Evolutionary conservation across 2,329 filamentous ascomycete species (phyloP), one percentile per base, ranked within the genome.

Genomic region (Trichophyton rubrum): DNA sequence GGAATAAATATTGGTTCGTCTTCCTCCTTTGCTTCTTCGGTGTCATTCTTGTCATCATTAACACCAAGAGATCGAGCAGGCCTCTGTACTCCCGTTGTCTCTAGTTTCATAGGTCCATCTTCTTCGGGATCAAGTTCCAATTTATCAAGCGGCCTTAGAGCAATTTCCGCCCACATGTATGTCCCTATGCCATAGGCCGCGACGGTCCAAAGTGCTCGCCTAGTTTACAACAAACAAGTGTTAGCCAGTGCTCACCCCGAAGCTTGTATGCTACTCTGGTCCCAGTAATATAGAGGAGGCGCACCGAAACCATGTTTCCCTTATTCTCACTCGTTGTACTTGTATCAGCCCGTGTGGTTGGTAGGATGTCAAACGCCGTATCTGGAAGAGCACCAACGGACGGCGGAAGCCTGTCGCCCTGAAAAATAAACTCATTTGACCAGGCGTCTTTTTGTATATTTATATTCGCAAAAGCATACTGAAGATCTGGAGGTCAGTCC

Each of bases 1-100:
- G 62, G 64, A 35, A 65, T 60, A n/a, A 64, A 65, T 41, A 61
- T n/a, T 17, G 57, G 15, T 20, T 30, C 56, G 1, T 59, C 47
- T 3, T 60, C 58, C 15, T 55, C 41, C 8, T 40, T 27, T 24
- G 51, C 22, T 51, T 59, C 40, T n/a, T 38, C 33, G 22, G 20
- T 24, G 22, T 40, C 27, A 49, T 33, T 20, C 43, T 53, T 9
- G 22, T 51, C 53, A 9, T 17, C 35, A 8, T 17, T 17, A 15
- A 15, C n/a, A 5, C 40, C 40, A 2, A 17, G n/a, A 7, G 40
- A 43, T 22, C 35, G 24, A n/a, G 22, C 24, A 7, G 27, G 4
- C n/a, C 13, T 8, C 6, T n/a, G 22, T 13, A 13, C 27, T 11
- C 20, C 13, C 30, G 33, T 24, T 59, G 13, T 8, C 9, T 58